phyloP scores from a whole-genome alignment of 345 rosid genomes.

The Isatis tinctoria region DNA sequence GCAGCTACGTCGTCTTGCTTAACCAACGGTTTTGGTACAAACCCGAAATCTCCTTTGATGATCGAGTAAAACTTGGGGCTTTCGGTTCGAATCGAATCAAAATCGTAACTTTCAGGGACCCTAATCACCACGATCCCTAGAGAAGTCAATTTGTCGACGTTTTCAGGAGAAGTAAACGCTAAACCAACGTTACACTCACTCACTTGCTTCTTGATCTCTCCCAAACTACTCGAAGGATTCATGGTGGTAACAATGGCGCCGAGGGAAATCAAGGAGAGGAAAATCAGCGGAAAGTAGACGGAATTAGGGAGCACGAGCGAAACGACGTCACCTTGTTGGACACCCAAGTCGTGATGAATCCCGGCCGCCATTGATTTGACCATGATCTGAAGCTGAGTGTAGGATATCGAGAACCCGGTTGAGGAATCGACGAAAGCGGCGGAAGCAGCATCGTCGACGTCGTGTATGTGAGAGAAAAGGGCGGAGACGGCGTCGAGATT shows the following conservation, averaged over 20 bases:
- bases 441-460: constrained; percentile 4
- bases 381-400: constrained; percentile 40
- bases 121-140: constrained; percentile 36
- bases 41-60: constrained; percentile 23
- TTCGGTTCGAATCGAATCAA: constrained; percentile 14
- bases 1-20: constrained; percentile 78
- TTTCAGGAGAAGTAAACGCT: constrained; percentile 45
- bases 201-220: constrained; percentile 48
- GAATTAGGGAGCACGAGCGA: constrained; percentile 69
- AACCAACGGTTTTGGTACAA: constrained; percentile 35
- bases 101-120: constrained; percentile 47
- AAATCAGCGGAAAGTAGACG: constrained; percentile 53
- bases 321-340: constrained; percentile 63
- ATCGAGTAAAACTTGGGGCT: constrained; percentile 41
- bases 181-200: constrained; percentile 41
- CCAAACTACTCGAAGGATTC: constrained; percentile 50
- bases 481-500: constrained; percentile 58
- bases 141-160: constrained; percentile 30
- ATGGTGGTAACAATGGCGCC: constrained; percentile 69
- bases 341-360: constrained; percentile 42
- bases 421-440: constrained; percentile 55
- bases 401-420: constrained; percentile 61
- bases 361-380: constrained; percentile 56
- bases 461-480: constrained; percentile 54
- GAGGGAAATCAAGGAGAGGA: constrained; percentile 51